phyloP scores from a whole-genome alignment of 192 early-diverging fungal species.

The Dissophora globulifera region DNA sequence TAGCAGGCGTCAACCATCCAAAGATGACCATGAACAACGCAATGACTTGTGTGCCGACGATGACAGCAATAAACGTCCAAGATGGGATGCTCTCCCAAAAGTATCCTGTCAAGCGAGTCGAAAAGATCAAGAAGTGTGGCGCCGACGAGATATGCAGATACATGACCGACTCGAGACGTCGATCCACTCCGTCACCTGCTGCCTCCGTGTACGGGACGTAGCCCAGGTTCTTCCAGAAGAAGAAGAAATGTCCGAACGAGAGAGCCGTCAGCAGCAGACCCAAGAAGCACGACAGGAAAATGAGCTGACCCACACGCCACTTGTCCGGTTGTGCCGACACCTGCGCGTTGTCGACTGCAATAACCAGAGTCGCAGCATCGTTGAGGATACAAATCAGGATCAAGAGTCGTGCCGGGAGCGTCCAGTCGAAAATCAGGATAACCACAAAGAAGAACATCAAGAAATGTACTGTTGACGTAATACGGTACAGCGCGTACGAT shows the following conservation, averaged over 20 bases:
- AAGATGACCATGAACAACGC: conserved; percentile 67
- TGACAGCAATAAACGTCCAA: conserved; percentile 65
- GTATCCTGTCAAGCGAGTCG: conserved; percentile 69
- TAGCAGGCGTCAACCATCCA: conserved; percentile 53
- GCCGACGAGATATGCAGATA: conserved; percentile 79
- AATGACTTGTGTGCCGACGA: conserved; percentile 76
- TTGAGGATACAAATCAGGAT: conserved; percentile 79
- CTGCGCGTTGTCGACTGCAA: conserved; percentile 78
- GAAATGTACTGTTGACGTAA: conserved; percentile 83
- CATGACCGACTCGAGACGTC: conserved; percentile 72
- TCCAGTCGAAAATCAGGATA: conserved; percentile 70
- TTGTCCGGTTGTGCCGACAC: conserved; percentile 75
- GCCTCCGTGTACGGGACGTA: conserved; percentile 41
- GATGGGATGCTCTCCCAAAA: conserved; percentile 72
- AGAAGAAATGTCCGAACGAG: conserved; percentile 76
- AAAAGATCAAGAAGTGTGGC: conserved; percentile 84
- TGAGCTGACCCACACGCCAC: conserved; percentile 75
- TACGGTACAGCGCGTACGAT: conserved; percentile 77
- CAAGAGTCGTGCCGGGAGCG: conserved; percentile 70
- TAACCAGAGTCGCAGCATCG: conserved; percentile 76
- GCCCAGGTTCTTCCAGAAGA: conserved; percentile 54
- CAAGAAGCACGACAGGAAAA: conserved; percentile 72
- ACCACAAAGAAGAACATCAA: conserved; percentile 83
- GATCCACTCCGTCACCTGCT: conserved; percentile 14
- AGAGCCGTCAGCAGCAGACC: conserved; percentile 65